A percentile compares a stretch with the other conserved stretches of the same genome.
Conservation (phyloP, 192 early-diverging fungal species). For the Dissophora ornata region DNA sequence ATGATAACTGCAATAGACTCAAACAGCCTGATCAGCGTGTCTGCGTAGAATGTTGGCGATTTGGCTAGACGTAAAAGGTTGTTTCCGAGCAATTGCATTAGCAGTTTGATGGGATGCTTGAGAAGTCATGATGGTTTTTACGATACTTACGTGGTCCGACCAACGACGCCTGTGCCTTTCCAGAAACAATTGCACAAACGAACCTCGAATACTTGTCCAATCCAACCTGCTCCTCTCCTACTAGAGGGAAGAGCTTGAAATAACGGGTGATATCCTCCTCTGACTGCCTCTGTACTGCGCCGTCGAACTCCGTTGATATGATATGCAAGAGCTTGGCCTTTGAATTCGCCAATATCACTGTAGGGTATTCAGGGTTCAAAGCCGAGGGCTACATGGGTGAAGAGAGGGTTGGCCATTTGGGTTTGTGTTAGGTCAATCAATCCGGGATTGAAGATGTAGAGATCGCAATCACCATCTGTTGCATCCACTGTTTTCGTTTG, state of each 20-base stretch:
- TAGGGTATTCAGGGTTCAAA: slow-evolving; percentile 66
- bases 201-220: slow-evolving; percentile 90
- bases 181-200: slow-evolving; percentile 81
- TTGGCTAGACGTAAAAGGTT: slow-evolving; percentile 27
- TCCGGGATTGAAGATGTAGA: too few relatives aligned
- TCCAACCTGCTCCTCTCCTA: slow-evolving; percentile 86
- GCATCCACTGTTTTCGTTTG: too few relatives aligned
- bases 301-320: slow-evolving; percentile 84
- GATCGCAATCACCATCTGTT: too few relatives aligned
- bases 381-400: slow-evolving; percentile 60
- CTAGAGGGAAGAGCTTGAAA: slow-evolving; percentile 90
- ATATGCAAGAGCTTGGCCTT: slow-evolving; percentile 73
- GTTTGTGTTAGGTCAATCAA: too few relatives aligned
- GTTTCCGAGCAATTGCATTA: too few relatives aligned
- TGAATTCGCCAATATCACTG: slow-evolving; percentile 66
- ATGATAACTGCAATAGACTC: slow-evolving; percentile 90
- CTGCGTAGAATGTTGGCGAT: slow-evolving; percentile 75
- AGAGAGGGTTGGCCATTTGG: neutral
- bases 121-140: too few relatives aligned
- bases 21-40: slow-evolving; percentile 86
- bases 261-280: slow-evolving; percentile 85
- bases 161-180: slow-evolving; percentile 79
- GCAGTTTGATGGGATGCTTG: too few relatives aligned
- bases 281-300: slow-evolving; percentile 73
- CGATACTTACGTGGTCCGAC: slow-evolving; percentile 50